Evolutionary conservation across 306 rosid species (phyloP).

Genomic region (Neltuma alba): DNA sequence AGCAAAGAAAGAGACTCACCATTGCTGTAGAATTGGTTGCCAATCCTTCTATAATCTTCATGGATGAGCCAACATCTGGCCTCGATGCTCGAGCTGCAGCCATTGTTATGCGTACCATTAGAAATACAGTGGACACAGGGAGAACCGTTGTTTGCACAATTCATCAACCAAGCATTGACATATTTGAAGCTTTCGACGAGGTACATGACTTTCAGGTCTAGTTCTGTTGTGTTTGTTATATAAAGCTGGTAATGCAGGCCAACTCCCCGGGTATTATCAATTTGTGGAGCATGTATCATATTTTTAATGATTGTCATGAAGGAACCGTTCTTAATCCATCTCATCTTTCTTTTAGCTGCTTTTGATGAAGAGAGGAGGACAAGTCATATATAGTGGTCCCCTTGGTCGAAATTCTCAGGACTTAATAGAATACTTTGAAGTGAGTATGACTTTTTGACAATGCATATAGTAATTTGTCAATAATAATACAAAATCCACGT

Average conservation of each 20-base stretch:
- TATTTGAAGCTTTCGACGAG: conserved; percentile 66
- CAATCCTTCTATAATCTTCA: conserved; percentile 64
- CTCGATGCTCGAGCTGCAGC: conserved; percentile 73
- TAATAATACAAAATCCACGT: neutral
- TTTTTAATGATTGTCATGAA: conserved; percentile 21
- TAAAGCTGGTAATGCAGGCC: too few relatives aligned
- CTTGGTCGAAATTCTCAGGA: conserved; percentile 53
- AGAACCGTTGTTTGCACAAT: conserved; percentile 65
- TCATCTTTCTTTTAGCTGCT: conserved; percentile 43
- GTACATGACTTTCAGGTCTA: conserved; percentile 19
- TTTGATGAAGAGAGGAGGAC: conserved; percentile 68
- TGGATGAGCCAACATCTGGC: conserved; percentile 71
- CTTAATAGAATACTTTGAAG: conserved; percentile 58
- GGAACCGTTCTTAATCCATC: neutral
- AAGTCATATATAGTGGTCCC: conserved; percentile 55
- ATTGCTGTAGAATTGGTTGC: conserved; percentile 66
- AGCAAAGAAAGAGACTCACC: conserved; percentile 67
- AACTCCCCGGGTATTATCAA: neutral
- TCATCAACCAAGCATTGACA: conserved; percentile 70
- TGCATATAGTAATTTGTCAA: neutral
- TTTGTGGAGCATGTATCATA: neutral
- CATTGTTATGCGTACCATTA: conserved; percentile 59
- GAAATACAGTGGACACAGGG: conserved; percentile 64
- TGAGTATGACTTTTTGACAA: conserved; percentile 31
- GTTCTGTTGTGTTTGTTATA: neutral